A percentile compares a stretch with the other conserved stretches of the same genome.
phyloP scores from a whole-genome alignment of 164 flowering plant species.

The Aristolochia contorta region DNA sequence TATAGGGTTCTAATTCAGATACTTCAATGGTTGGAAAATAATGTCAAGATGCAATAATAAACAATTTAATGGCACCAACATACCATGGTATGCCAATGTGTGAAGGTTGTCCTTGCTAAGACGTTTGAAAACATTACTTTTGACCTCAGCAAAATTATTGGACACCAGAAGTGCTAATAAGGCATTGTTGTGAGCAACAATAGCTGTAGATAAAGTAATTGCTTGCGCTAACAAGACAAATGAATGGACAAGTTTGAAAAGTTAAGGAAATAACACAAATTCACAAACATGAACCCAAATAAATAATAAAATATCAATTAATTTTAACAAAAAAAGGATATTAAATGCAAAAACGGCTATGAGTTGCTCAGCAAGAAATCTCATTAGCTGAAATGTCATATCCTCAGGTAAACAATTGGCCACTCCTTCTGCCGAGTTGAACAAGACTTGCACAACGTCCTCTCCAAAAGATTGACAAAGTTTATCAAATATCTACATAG shows the following conservation, averaged over 20 bases:
- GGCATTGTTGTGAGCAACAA: conserved; percentile 94
- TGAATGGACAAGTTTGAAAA: conserved; percentile 68
- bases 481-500: conserved; percentile 88
- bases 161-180: conserved; percentile 87
- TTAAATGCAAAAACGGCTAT: conserved; percentile 70
- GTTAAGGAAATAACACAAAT: conserved; percentile 39
- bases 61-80: conserved; percentile 13
- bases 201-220: conserved; percentile 87
- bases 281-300: neutral
- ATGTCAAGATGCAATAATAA: neutral
- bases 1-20: neutral
- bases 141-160: conserved; percentile 92
- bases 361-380: conserved; percentile 62
- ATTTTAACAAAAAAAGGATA: conserved; percentile 44
- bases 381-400: conserved; percentile 46
- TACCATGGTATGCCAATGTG: conserved; percentile 70
- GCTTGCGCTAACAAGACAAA: conserved; percentile 95
- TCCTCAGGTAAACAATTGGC: conserved; percentile 63
- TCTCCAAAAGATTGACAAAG: conserved; percentile 86
- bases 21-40: neutral
- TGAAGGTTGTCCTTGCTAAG: conserved; percentile 86
- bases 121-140: conserved; percentile 96
- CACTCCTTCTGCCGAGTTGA: conserved; percentile 76
- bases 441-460: conserved; percentile 79
- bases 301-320: neutral